Percentiles rank a stretch among this genome's conserved stretches.
Conservation (phyloP, 768 basidiomycete genomes). For the Lanmaoa pseudosensibilis region DNA sequence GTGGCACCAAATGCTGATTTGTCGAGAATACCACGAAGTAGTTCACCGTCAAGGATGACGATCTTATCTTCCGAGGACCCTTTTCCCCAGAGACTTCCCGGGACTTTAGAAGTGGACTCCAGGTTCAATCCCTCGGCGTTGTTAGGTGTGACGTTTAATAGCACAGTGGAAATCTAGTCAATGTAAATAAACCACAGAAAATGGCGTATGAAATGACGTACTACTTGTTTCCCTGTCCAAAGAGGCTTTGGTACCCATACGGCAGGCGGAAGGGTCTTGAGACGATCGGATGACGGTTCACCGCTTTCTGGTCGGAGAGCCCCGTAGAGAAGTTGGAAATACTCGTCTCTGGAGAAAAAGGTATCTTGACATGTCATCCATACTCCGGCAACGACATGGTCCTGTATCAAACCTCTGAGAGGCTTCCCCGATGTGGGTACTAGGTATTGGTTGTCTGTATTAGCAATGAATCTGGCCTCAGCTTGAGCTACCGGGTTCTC, state of each 20-base stretch:
- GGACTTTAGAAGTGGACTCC: slow-evolving; percentile 84
- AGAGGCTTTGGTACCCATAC: slow-evolving; percentile 89
- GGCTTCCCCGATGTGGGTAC: slow-evolving; percentile 98
- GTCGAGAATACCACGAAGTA: slow-evolving; percentile 92
- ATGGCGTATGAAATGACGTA: slow-evolving; percentile 39
- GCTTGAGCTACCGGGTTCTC: slow-evolving; percentile 95
- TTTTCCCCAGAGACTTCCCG: slow-evolving; percentile 80
- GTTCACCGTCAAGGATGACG: slow-evolving; percentile 88
- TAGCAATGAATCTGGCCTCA: slow-evolving; percentile 91
- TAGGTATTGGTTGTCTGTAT: slow-evolving; percentile 98
- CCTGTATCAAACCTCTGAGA: slow-evolving; percentile 95
- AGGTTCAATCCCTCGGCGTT: slow-evolving; percentile 81
- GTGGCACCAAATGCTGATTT: slow-evolving; percentile 97
- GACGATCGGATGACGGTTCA: slow-evolving; percentile 48
- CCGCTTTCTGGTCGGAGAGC: slow-evolving; percentile 89
- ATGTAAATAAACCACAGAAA: background rate
- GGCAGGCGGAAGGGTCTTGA: slow-evolving; percentile 84
- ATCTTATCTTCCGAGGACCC: slow-evolving; percentile 83
- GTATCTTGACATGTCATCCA: slow-evolving; percentile 98
- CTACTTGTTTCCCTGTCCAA: slow-evolving; percentile 99
- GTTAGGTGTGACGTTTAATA: slow-evolving; percentile 86
- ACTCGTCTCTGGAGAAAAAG: slow-evolving; percentile 94
- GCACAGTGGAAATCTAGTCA: slow-evolving; percentile 84
- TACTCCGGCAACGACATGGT: slow-evolving; percentile 98
- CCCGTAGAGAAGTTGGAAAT: slow-evolving; percentile 94